Conservation (phyloP, 2,329 filamentous ascomycete species). For the Ploettnerulaceae sp. region DNA sequence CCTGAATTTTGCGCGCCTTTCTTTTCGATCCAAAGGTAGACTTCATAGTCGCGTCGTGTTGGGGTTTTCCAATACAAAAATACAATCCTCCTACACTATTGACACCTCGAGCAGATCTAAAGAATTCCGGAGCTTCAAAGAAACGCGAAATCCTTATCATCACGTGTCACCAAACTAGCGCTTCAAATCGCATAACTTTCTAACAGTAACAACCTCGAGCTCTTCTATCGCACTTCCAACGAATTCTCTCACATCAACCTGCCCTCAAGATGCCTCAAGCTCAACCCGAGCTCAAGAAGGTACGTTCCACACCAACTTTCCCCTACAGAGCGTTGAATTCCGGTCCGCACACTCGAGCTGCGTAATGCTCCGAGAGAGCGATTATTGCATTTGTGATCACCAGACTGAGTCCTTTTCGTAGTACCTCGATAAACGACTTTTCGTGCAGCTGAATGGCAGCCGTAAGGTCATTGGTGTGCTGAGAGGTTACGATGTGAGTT, state of each 20-base stretch:
- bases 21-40: constrained; percentile 49
- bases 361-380: constrained; percentile 1
- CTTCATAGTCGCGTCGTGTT: constrained; percentile 24
- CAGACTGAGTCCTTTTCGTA: constrained; percentile 38
- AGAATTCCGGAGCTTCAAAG: neutral
- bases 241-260: constrained; percentile 14
- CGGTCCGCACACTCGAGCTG: constrained; percentile 16
- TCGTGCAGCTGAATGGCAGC: constrained; percentile 95
- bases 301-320: constrained; percentile 38
- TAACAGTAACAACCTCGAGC: constrained; percentile 9
- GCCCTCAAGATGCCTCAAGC: constrained; percentile 79
- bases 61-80: neutral
- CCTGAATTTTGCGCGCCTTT: constrained; percentile 73
- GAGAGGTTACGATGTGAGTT: constrained; percentile 85
- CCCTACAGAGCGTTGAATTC: constrained; percentile 1
- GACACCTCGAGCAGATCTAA: neutral
- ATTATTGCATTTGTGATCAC: constrained; percentile 48
- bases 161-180: constrained; percentile 6
- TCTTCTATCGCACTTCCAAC: constrained; percentile 13
- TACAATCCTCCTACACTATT: neutral
- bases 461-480: constrained; percentile 94
- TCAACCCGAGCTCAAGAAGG: constrained; percentile 98
- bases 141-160: constrained; percentile 1
- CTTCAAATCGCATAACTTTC: constrained; percentile 14
- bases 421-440: constrained; percentile 99